These are phyloP conservation scores for Barnettozyma botsteinii DNA, from an alignment of 805 yeast genomes.

Conservation along the genomic window DNA sequence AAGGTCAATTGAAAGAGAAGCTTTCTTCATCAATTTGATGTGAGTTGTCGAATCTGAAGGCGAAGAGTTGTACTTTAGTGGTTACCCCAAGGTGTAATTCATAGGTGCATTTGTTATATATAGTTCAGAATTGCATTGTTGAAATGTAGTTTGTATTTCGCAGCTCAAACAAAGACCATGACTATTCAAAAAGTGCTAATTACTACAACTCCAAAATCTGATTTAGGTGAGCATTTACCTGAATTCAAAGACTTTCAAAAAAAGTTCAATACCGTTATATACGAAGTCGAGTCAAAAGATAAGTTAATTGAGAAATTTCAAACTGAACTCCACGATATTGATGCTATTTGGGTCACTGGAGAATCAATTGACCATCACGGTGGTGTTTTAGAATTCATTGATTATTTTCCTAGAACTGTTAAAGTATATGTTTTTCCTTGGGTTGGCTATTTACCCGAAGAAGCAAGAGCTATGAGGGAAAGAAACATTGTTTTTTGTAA, in stretches of 20 bases:
- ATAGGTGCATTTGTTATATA: too few relatives aligned
- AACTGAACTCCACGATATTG: conserved; percentile 34
- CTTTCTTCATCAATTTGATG: too few relatives aligned
- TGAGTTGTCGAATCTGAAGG: too few relatives aligned
- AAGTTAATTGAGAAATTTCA: conserved; percentile 37
- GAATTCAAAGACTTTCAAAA: conserved; percentile 41
- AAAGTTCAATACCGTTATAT: conserved; percentile 34
- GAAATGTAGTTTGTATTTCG: too few relatives aligned
- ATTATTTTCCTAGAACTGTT: conserved; percentile 40
- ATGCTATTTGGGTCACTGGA: conserved; percentile 53
- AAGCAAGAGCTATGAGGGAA: conserved; percentile 37
- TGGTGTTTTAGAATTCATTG: conserved; percentile 40
- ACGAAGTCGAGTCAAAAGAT: conserved; percentile 36
- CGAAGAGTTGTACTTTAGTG: too few relatives aligned
- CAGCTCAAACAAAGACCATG: too few relatives aligned
- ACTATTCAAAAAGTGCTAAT: conserved; percentile 28
- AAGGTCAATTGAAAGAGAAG: too few relatives aligned
- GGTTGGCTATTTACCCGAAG: conserved; percentile 55
- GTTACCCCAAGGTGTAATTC: too few relatives aligned
- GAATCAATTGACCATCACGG: conserved; percentile 45
- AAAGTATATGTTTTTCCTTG: conserved; percentile 50
- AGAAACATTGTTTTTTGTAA: conserved; percentile 53
- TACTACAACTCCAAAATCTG: conserved; percentile 27
- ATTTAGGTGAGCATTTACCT: conserved; percentile 39
- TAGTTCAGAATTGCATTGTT: too few relatives aligned